Evolutionary conservation across 2,329 filamentous ascomycete genomes (phyloP).

Genomic region (Xylaria sp.): DNA sequence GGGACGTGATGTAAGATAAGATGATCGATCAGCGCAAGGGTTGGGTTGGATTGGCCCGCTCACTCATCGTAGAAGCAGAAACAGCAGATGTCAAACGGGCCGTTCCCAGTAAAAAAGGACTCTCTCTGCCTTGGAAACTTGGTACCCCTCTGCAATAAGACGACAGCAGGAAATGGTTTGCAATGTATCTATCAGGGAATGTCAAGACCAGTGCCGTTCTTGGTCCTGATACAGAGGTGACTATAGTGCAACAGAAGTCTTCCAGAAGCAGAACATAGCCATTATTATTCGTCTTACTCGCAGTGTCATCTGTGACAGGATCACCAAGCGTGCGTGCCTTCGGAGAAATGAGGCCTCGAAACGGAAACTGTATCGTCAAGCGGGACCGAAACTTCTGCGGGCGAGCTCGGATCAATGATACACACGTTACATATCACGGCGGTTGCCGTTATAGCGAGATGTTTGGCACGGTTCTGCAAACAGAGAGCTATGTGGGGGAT

Average conservation of each 20-base stretch:
- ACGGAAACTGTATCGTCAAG: slow-evolving; percentile 14
- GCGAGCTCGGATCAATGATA: slow-evolving; percentile 15
- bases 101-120: slow-evolving; percentile 26
- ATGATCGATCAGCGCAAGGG: slow-evolving; percentile 36
- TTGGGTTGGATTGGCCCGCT: not conserved
- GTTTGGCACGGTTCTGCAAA: slow-evolving; percentile 18
- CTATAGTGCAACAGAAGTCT: slow-evolving; percentile 13
- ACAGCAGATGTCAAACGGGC: slow-evolving; percentile 15
- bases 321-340: slow-evolving; percentile 3
- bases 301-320: slow-evolving; percentile 1
- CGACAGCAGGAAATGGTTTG: not conserved
- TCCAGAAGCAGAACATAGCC: slow-evolving; percentile 19
- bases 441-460: slow-evolving; percentile 19
- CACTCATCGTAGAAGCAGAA: not conserved
- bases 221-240: slow-evolving; percentile 13
- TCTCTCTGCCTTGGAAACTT: slow-evolving; percentile 22
- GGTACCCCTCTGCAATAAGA: slow-evolving; percentile 23
- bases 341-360: slow-evolving; percentile 13
- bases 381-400: slow-evolving; percentile 15
- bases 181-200: slow-evolving; percentile 23
- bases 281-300: slow-evolving; percentile 9
- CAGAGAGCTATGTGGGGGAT: slow-evolving; percentile 20
- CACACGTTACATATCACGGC: slow-evolving; percentile 22
- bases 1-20: slow-evolving; percentile 7
- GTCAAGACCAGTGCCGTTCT: not conserved